Conservation (phyloP, 2,329 filamentous ascomycete species). For the Aspergillus carbonarius region DNA sequence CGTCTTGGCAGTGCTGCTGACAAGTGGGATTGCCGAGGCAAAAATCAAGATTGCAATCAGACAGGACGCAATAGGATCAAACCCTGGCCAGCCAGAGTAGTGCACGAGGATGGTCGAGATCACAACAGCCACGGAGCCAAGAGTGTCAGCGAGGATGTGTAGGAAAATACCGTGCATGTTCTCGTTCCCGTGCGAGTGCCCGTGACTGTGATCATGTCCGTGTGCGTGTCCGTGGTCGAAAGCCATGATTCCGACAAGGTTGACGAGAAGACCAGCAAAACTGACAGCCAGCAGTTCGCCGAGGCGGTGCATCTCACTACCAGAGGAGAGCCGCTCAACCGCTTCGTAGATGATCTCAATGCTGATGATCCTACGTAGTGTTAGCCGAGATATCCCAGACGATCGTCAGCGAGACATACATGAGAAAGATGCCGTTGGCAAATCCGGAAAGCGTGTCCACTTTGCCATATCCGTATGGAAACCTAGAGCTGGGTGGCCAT, state of each 20-base stretch:
- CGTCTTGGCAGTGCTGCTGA: constrained; percentile 77
- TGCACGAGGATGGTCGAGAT: constrained; percentile 85
- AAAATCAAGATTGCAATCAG: constrained; percentile 93
- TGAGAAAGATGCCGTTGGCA: constrained; percentile 90
- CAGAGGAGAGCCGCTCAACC: constrained; percentile 80
- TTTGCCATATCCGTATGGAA: constrained; percentile 95
- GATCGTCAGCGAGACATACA: constrained; percentile 55
- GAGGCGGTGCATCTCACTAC: constrained; percentile 77
- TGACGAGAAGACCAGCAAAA: constrained; percentile 80
- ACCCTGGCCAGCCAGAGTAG: constrained; percentile 85
- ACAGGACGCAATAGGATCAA: constrained; percentile 91
- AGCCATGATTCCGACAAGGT: constrained; percentile 85
- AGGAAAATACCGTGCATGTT: constrained; percentile 99
- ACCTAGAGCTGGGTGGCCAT: constrained; percentile 84
- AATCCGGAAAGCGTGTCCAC: constrained; percentile 96
- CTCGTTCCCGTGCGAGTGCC: constrained; percentile 72
- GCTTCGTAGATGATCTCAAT: constrained; percentile 96
- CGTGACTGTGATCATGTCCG: constrained; percentile 49
- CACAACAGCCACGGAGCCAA: constrained; percentile 92
- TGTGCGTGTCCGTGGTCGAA: constrained; percentile 66
- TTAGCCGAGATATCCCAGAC: constrained; percentile 10
- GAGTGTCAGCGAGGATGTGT: constrained; percentile 89
- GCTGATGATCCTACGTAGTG: constrained; percentile 71
- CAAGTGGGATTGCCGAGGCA: constrained; percentile 83
- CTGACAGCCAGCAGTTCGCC: constrained; percentile 88